Evolutionary conservation across 2,329 filamentous ascomycete genomes (phyloP).

Genomic region (Trichoderma sp.): DNA sequence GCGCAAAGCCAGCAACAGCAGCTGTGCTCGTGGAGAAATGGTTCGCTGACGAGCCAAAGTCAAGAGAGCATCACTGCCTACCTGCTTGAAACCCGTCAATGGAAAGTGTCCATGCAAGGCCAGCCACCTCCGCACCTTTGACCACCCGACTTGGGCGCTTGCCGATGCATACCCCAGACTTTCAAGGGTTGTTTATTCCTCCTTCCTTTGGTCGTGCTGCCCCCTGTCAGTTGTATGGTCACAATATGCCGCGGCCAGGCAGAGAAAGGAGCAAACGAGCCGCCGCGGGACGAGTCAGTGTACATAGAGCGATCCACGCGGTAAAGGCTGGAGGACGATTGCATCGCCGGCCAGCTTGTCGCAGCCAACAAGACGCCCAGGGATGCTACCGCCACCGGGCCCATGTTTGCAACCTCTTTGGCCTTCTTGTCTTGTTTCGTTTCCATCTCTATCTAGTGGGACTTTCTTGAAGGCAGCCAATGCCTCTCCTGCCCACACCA

Average conservation of each 20-base stretch:
- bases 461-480: not conserved
- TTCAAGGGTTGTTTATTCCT: not conserved
- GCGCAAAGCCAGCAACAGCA: too few relatives aligned
- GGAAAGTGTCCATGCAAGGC: not conserved
- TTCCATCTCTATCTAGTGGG: constrained; percentile 14
- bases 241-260: not conserved
- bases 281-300: not conserved
- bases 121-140: constrained; percentile 5
- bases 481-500: constrained; percentile 14
- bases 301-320: constrained; percentile 10
- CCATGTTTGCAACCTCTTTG: not conserved
- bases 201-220: not conserved
- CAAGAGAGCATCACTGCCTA: not conserved
- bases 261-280: not conserved
- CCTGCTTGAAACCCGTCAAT: too few relatives aligned
- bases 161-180: constrained; percentile 27
- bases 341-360: not conserved
- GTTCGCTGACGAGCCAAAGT: not conserved
- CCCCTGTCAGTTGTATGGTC: constrained; percentile 3
- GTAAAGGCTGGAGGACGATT: constrained; percentile 7
- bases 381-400: not conserved
- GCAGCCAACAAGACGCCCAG: not conserved
- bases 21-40: not conserved
- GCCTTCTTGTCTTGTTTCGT: constrained; percentile 21
- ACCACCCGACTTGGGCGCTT: not conserved